Percentiles rank a stretch among this genome's conserved stretches.
Evolutionary conservation across 148 eudicot species (phyloP).

Genomic region (Persicaria tinctoria): DNA sequence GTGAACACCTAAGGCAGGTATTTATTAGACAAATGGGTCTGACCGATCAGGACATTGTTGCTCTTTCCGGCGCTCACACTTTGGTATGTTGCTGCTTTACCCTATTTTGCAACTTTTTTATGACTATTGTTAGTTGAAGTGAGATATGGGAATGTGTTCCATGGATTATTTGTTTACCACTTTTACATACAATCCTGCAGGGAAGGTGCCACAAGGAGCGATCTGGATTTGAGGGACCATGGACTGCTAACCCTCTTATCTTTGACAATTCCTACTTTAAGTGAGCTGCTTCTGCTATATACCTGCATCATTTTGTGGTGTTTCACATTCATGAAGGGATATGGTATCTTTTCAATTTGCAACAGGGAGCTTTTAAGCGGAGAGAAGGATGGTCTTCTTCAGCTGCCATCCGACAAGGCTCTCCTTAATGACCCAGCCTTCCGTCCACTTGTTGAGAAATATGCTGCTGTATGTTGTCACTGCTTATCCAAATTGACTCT

Average conservation of each 20-base stretch:
- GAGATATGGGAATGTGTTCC: neutral
- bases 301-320: neutral
- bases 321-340: neutral
- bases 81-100: constrained; percentile 37
- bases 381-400: constrained; percentile 91
- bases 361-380: constrained; percentile 74
- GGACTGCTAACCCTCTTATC: constrained; percentile 85
- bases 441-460: constrained; percentile 87
- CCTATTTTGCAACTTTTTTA: neutral
- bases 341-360: neutral
- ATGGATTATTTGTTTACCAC: neutral
- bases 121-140: neutral
- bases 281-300: constrained; percentile 24
- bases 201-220: constrained; percentile 99
- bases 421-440: constrained; percentile 65
- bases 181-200: constrained; percentile 23
- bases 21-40: constrained; percentile 89
- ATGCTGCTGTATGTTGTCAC: constrained; percentile 52
- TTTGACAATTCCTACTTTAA: constrained; percentile 85
- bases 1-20: constrained; percentile 79
- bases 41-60: constrained; percentile 75
- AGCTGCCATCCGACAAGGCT: constrained; percentile 86
- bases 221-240: constrained; percentile 92
- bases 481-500: neutral
- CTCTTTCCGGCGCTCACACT: constrained; percentile 93